Evolutionary conservation across 305 asterid species (phyloP), one percentile per base, ranked within the genome.

Genomic region (Solanum hybrid): DNA sequence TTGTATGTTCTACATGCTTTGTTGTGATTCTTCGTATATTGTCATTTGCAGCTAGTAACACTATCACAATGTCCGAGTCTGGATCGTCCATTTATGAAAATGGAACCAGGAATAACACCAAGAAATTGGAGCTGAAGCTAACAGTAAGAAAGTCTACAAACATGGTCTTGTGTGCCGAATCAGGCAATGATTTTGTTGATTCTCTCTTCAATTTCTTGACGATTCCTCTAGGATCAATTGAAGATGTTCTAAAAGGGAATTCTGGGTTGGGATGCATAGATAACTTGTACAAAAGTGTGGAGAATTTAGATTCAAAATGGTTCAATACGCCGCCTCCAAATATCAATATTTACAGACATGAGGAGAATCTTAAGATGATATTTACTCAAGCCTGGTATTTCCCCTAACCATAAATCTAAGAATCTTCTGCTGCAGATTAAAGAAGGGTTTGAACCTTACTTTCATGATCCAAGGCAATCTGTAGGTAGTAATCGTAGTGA

Each of bases 211-310:
- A 51, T 70, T 72, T 91, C 13, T 39, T 75, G 36, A 86, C 89
- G 22, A 33, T 91, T 17, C 61, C 90, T 1, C 4, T 89, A 4
- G 87, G 89, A 14, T 84, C 91, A 24, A 7, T 65, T 12, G 31
- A 26, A 57, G 45, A 37, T 15, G 57, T 65, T 36, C 12, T 86
- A 24, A 14, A 38, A 20, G 82, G 88, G 34, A 57, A 70, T 41
- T 51, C 91, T 34, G 89, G 77, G 14, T 68, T 85, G 68, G 89
- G n/a, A 51, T 79, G 41, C 36, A 87, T 87, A 1, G 89, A 90
- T 70, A 90, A 80, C 89, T 85, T 90, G 26, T 38, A 83, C 27
- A 89, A 61, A 36, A 84, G 75, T 77, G 84, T 84, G 27, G 31
- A 82, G 38, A 17, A 6, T 27, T 24, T 88, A 17, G 89, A 90